Evolutionary conservation across 495 filamentous ascomycete species (phyloP), one percentile per base, ranked within the genome.

Genomic region (Extremus antarcticus): DNA sequence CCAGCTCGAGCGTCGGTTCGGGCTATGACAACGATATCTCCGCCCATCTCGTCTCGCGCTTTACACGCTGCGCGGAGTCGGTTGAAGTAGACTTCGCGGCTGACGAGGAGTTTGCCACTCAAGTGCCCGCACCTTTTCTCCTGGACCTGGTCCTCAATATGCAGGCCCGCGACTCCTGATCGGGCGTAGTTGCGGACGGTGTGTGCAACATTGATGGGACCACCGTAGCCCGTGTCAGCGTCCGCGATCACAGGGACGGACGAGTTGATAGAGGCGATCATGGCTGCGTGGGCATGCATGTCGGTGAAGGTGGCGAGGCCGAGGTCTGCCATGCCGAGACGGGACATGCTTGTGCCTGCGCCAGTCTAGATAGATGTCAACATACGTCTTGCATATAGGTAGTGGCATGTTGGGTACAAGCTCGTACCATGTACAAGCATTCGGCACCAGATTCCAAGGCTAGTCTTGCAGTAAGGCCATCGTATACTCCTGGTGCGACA

Each of bases 61-160:
- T 65, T 59, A 32, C 54, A 55, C 17, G 67, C 67, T 0, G 67
- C 65, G n/a, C 64, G 52, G 23, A 87, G 79, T 1, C 84, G 77
- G 1, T 71, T 71, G 8, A 75, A 59, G 62, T 76, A 87, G 19
- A 74, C 73, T 0, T 76, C 70, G 0, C 60, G 55, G 25, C 64
- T 48, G 46, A 87, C 82, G 3, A 87, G 72, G 43, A 76, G 72
- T 63, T 88, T 88, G 38, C 80, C 65, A 13, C 49, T 52, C 20
- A 70, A 52, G 43, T 70, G 67, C 2, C 67, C 67, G 43, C 67
- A 70, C 24, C 67, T 81, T 65, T 87, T 87, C 48, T 74, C 79
- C 47, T 70, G 67, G 20, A 84, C 75, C 60, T 87, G 82, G 68
- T 87, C 84, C 69, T 88, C 84, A 53, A 87, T 76, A 57, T 87